Conservation (phyloP, 1,284 basidiomycete genomes). For the Coniferiporia weirii region DNA sequence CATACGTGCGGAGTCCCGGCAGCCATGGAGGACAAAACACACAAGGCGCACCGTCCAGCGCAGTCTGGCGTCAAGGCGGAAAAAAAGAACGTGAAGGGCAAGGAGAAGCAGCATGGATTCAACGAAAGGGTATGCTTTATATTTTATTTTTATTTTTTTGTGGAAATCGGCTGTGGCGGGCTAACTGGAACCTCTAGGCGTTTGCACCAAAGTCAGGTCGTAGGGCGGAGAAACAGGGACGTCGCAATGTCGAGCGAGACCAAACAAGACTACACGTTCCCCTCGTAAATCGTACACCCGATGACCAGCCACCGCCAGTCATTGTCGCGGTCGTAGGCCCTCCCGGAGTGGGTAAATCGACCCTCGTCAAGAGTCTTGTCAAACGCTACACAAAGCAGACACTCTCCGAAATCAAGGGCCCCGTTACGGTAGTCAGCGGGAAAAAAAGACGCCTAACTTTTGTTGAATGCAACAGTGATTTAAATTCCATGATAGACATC, state of each 20-base stretch:
- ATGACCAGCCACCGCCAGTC: constrained; percentile 89
- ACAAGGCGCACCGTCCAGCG: constrained; percentile 74
- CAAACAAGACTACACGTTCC: constrained; percentile 96
- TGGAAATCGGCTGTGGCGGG: no score
- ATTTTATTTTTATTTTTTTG: not conserved
- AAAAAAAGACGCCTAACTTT: constrained; percentile 93
- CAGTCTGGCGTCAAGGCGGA: constrained; percentile 51
- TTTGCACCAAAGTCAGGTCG: constrained; percentile 92
- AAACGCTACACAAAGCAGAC: constrained; percentile 94
- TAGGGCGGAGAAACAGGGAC: constrained; percentile 81
- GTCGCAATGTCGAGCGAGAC: constrained; percentile 89
- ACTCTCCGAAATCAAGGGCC: constrained; percentile 85
- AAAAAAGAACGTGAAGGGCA: constrained; percentile 52
- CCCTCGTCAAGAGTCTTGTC: constrained; percentile 88
- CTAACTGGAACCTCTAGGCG: constrained; percentile 66
- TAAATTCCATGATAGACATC: constrained; percentile 98
- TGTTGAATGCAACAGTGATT: constrained; percentile 95
- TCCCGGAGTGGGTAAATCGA: constrained; percentile 95
- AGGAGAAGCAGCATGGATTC: constrained; percentile 69
- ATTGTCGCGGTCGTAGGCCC: constrained; percentile 97
- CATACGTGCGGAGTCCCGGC: not conserved
- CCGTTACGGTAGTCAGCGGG: constrained; percentile 91
- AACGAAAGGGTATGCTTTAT: constrained; percentile 79
- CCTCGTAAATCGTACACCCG: constrained; percentile 89
- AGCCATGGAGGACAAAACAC: constrained; percentile 60